Conservation (phyloP, 305 asterid genomes). For the Fraxinus albicans region DNA sequence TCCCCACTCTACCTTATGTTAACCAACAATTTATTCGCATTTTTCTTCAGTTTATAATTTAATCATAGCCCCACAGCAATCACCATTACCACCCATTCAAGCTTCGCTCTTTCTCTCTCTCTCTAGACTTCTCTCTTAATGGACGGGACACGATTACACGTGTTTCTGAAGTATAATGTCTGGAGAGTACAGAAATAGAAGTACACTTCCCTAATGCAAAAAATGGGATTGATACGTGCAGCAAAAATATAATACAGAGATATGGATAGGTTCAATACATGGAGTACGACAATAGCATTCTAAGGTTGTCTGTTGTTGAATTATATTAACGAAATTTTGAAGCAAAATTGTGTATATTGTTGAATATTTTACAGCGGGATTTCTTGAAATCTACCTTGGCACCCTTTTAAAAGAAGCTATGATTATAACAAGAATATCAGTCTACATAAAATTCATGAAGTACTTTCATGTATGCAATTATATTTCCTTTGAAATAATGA, state of each 20-base stretch:
- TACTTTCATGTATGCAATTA: neutral
- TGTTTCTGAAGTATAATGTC: neutral
- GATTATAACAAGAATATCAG: neutral
- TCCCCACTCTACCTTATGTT: constrained; percentile 46
- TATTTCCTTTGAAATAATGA: neutral
- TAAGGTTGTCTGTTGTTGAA: constrained; percentile 25
- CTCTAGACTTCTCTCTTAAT: neutral
- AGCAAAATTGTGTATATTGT: constrained; percentile 27
- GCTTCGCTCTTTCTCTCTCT: constrained; percentile 9
- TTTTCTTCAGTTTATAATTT: neutral
- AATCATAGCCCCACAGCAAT: constrained; percentile 31
- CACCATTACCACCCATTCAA: constrained; percentile 44
- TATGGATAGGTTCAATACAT: constrained; percentile 12
- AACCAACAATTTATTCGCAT: constrained; percentile 22
- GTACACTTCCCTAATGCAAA: neutral
- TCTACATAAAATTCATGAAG: neutral
- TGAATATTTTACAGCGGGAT: neutral
- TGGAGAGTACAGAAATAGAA: neutral
- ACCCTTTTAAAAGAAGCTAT: neutral
- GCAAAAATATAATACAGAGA: neutral
- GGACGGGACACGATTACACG: neutral
- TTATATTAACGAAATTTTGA: constrained; percentile 27
- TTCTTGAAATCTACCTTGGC: neutral
- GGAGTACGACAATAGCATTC: constrained; percentile 32
- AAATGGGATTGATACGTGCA: neutral